Conservation (phyloP, 441 rosid genomes). For the Populus hybrid region DNA sequence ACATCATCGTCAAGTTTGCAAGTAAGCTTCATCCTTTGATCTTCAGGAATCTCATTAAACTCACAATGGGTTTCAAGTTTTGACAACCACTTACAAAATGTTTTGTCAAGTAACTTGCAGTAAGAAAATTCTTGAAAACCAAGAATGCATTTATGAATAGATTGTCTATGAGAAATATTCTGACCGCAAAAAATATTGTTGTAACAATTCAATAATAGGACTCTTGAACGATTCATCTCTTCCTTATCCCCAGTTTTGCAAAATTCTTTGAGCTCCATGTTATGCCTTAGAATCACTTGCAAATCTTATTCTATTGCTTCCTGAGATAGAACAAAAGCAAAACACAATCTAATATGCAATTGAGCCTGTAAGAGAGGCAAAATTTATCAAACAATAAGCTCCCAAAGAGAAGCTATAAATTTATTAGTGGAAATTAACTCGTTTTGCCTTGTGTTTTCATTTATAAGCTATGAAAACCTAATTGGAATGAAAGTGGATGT, state of each 20-base stretch:
- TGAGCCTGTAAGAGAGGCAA: not conserved
- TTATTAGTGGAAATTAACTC: not conserved
- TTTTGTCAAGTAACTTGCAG: not conserved
- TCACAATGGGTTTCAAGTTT: not conserved
- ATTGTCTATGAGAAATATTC: not conserved
- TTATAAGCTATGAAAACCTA: not conserved
- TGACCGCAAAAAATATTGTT: not conserved
- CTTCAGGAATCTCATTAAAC: not conserved
- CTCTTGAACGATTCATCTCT: not conserved
- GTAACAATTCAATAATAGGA: not conserved
- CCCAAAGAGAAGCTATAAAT: not conserved
- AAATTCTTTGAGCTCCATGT: not conserved
- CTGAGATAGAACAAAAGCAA: not conserved
- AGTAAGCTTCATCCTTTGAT: not conserved
- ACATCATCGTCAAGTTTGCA: not conserved
- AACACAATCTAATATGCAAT: not conserved
- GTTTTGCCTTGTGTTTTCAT: not conserved
- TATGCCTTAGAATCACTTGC: not conserved
- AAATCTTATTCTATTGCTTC: not conserved
- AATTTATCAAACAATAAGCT: not conserved
- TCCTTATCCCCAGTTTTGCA: not conserved
- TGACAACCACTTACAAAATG: not conserved
- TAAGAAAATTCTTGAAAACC: not conserved
- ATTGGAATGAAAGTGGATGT: not conserved
- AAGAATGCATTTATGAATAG: not conserved